Evolutionary conservation across 2,329 filamentous ascomycete genomes (phyloP).

Genomic region (Penicillium sp.): DNA sequence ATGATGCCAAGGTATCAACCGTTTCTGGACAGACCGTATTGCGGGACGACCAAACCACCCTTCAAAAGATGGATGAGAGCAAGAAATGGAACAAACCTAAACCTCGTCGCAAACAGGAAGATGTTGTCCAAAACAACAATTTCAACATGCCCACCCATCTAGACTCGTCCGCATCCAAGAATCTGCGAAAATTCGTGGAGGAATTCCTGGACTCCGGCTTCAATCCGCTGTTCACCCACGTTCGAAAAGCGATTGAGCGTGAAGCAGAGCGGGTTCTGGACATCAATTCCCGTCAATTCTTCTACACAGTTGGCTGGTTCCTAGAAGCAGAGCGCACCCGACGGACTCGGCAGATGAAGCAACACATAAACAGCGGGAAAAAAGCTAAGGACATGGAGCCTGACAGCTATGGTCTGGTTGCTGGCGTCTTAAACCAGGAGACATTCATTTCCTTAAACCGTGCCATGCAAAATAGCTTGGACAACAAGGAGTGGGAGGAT

Average conservation of each 20-base stretch:
- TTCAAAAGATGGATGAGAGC: conserved; percentile 84
- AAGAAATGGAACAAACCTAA: conserved; percentile 89
- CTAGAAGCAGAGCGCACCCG: conserved; percentile 79
- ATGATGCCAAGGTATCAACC: conserved; percentile 79
- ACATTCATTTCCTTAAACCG: conserved; percentile 88
- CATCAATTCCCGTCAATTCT: conserved; percentile 80
- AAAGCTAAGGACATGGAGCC: conserved; percentile 58
- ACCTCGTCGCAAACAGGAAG: conserved; percentile 60
- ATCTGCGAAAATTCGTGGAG: conserved; percentile 79
- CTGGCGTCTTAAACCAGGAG: conserved; percentile 88
- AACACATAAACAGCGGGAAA: conserved; percentile 50
- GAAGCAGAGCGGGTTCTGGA: conserved; percentile 79
- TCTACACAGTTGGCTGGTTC: conserved; percentile 93
- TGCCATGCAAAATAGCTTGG: conserved; percentile 74
- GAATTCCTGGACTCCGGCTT: conserved; percentile 95
- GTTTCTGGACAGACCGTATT: conserved; percentile 87
- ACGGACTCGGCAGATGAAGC: conserved; percentile 59
- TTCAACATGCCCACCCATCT: conserved; percentile 73
- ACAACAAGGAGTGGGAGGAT: conserved; percentile 84
- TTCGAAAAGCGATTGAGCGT: conserved; percentile 86
- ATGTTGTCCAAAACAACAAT: conserved; percentile 63
- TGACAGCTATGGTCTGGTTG: conserved; percentile 82
- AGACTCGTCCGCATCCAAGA: conserved; percentile 69
- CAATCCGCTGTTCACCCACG: conserved; percentile 82
- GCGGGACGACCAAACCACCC: conserved; percentile 67